A percentile compares a stretch with the other conserved stretches of the same genome.
Conservation (phyloP, 2,329 filamentous ascomycete genomes). For the Botrytis squamosa region DNA sequence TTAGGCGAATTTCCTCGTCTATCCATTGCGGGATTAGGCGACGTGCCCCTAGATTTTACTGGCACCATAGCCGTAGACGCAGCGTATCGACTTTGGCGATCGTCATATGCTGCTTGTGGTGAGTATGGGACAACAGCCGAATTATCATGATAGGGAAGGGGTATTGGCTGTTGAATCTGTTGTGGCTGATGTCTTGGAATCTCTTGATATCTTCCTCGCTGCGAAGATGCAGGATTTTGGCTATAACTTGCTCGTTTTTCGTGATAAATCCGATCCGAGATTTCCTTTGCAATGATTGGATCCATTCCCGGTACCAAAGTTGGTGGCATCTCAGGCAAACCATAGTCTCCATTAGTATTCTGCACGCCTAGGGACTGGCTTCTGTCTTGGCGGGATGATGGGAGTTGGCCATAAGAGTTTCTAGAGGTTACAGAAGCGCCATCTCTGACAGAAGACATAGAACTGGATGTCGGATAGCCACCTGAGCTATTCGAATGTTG, state of each 20-base stretch:
- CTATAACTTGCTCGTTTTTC: conserved; percentile 53
- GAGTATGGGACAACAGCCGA: conserved; percentile 28
- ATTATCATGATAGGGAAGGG: conserved; percentile 34
- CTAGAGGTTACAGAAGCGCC: conserved; percentile 32
- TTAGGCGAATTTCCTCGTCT: conserved; percentile 34
- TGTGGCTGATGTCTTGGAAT: conserved; percentile 30
- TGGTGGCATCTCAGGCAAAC: conserved; percentile 51
- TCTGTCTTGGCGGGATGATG: conserved; percentile 28
- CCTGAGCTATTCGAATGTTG: conserved; percentile 34
- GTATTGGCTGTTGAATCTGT: conserved; percentile 28
- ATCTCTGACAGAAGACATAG: conserved; percentile 33
- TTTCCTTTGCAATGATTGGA: conserved; percentile 53
- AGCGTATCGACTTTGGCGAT: conserved; percentile 33
- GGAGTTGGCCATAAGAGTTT: conserved; percentile 32
- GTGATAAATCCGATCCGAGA: conserved; percentile 57
- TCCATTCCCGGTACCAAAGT: conserved; percentile 63
- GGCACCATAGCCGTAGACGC: conserved; percentile 37
- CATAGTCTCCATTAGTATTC: conserved; percentile 39
- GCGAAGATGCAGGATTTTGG: conserved; percentile 42
- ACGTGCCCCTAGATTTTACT: conserved; percentile 33
- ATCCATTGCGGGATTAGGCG: conserved; percentile 30
- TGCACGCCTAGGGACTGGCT: conserved; percentile 27
- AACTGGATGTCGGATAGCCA: conserved; percentile 32
- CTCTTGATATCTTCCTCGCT: conserved; percentile 42
- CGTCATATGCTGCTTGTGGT: conserved; percentile 35